Base-by-base conservation (phyloP, 768 basidiomycete species). In the Suillus alpinus region DNA sequence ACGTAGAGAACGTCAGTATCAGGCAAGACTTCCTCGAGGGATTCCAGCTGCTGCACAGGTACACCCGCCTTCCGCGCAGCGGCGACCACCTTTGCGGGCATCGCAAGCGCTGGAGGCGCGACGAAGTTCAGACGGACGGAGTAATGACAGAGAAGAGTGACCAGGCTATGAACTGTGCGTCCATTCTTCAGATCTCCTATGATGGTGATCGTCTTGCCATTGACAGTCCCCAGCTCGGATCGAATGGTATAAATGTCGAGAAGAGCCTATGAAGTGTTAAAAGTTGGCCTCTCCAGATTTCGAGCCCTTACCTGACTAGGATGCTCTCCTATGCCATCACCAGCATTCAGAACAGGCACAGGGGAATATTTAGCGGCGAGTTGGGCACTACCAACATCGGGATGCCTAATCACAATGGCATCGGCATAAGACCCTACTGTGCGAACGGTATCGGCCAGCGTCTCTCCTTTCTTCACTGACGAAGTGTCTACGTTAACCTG, bases 101-200 rank as follows among this genome's bases (percentile, higher is more conserved):
- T 98, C 18, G 87, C 81, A 63, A 98, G 82, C 4, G 89, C 83
- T 4, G 85, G 79, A 5, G 96, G 96, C 2, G 97, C 84, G 58
- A 99, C 95, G 68, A 98, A 96, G 81, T 98, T 98, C 72, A 99
- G 85, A 58, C 87, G 90, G 50, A 98, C 94, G 6, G 88, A 86
- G 80, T 99, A 98, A 46, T 95, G 82, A 66, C 88, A 94, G 5
- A 99, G 84, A 9, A 98, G 81, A 9, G 91, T 90, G 66, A 98
- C 96, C 51, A 99, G 83, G 68, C 91, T 94, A 78, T 99, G 97
- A 2, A 98, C 96, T 0, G 97, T 99, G 50, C 97, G 87, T 34
- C 97, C 97, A 69, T 98, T 96, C 82, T 97, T 98, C 67, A 99
- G 82, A 73, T 99, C 97, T 56, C 97, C 97, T 10, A 99, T 85